These are phyloP conservation scores for Candida neerlandica DNA, from an alignment of 1,139 yeast species.

Conservation along the genomic window DNA sequence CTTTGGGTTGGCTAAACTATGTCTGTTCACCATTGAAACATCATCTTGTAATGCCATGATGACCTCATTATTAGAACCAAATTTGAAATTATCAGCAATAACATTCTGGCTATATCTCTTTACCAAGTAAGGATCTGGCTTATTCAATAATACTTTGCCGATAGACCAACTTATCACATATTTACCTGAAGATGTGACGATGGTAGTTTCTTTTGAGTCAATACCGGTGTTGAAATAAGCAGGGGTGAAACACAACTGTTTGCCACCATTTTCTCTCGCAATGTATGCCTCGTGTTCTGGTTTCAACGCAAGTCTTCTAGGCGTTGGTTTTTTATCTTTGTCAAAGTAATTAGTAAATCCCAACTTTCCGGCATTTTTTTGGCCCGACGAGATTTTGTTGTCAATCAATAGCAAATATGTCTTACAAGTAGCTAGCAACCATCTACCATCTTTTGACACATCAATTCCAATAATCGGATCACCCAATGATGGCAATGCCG, in stretches of 20 bases:
- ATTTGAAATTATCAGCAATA: conserved; percentile 78
- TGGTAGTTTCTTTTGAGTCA: conserved; percentile 64
- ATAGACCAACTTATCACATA: conserved; percentile 84
- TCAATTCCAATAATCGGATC: conserved; percentile 69
- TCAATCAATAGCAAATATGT: conserved; percentile 72
- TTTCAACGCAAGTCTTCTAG: conserved; percentile 63
- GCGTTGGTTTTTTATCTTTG: conserved; percentile 66
- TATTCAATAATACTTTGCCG: conserved; percentile 54
- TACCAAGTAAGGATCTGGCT: conserved; percentile 58
- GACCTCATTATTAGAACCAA: conserved; percentile 70
- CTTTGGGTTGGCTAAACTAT: conserved; percentile 59
- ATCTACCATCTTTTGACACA: conserved; percentile 77
- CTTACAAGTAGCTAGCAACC: conserved; percentile 79
- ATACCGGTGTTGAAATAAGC: conserved; percentile 78
- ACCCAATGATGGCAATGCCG: conserved; percentile 79
- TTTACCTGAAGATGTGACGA: conserved; percentile 79
- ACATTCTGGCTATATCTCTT: conserved; percentile 64
- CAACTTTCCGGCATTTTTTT: conserved; percentile 55
- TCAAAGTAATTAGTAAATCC: conserved; percentile 73
- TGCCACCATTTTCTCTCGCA: conserved; percentile 51
- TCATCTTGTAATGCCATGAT: conserved; percentile 72
- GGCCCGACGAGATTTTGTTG: conserved; percentile 60
- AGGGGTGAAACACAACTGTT: conserved; percentile 57
- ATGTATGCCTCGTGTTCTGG: conserved; percentile 77
- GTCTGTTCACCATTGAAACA: conserved; percentile 64